Conservation (phyloP, 495 filamentous ascomycete species). For the Penicillium riverlandense region DNA sequence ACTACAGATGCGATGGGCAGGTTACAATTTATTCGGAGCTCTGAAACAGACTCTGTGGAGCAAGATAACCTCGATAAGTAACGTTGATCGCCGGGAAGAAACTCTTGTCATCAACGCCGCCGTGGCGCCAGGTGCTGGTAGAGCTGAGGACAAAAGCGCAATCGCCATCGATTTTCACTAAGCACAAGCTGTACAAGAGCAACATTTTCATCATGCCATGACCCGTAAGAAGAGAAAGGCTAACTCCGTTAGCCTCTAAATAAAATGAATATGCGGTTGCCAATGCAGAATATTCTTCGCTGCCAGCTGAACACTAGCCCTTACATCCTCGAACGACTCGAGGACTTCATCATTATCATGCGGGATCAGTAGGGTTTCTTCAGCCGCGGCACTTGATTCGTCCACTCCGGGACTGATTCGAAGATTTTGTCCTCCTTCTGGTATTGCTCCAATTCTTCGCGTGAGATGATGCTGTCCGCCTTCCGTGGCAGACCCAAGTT, state of each 20-base stretch:
- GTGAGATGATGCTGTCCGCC: neutral
- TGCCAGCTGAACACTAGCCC: conserved; percentile 6
- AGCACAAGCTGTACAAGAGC: neutral
- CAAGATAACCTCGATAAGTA: neutral
- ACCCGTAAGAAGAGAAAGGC: neutral
- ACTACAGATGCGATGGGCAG: conserved; percentile 4
- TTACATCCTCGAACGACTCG: conserved; percentile 1
- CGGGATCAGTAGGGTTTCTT: conserved; percentile 9
- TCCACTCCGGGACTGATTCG: no score
- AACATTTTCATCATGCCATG: neutral
- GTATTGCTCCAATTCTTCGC: neutral
- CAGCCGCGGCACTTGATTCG: neutral
- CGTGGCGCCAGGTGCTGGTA: neutral
- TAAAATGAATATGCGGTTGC: conserved; percentile 14
- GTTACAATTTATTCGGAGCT: neutral
- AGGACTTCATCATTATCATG: conserved; percentile 3
- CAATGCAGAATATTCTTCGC: conserved; percentile 9
- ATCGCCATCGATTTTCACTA: neutral
- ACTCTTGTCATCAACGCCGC: neutral
- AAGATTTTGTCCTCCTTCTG: no score
- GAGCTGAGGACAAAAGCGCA: neutral
- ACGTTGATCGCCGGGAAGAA: neutral
- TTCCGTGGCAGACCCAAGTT: neutral
- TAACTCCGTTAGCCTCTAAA: neutral
- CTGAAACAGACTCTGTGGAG: neutral